Evolutionary conservation across 176 grass and related monocot species (phyloP).

Genomic region (bread wheat (Triticum aestivum)): DNA sequence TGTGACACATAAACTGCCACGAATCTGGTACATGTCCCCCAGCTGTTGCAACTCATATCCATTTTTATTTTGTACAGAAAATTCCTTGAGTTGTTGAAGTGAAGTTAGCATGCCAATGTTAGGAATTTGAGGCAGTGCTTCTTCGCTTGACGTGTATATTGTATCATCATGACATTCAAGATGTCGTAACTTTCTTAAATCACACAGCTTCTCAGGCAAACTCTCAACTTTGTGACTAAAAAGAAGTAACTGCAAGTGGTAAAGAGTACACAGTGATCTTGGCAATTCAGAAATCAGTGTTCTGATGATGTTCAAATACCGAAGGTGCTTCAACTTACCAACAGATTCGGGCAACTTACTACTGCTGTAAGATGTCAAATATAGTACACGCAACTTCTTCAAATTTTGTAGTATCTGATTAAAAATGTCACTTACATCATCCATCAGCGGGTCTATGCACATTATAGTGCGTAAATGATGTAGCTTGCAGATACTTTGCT

Average conservation of each 20-base stretch:
- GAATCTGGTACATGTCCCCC: neutral
- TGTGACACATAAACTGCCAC: neutral
- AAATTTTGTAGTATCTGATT: neutral
- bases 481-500: neutral
- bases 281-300: neutral
- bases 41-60: slow-evolving; percentile 6
- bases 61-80: neutral
- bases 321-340: neutral
- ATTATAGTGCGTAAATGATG: neutral
- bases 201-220: neutral
- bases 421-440: neutral
- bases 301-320: neutral
- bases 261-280: neutral
- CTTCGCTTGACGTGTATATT: neutral
- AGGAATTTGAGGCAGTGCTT: neutral
- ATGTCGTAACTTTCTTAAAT: neutral
- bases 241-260: neutral
- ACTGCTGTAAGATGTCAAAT: neutral
- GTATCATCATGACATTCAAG: neutral
- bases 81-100: neutral
- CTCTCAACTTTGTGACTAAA: neutral
- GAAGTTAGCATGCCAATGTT: slow-evolving; percentile 22
- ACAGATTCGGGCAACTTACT: neutral
- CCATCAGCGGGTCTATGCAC: neutral
- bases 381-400: neutral